These are phyloP conservation scores for Colletotrichum spinosum DNA, from an alignment of 2,329 filamentous ascomycete species.

Conservation along the genomic window DNA sequence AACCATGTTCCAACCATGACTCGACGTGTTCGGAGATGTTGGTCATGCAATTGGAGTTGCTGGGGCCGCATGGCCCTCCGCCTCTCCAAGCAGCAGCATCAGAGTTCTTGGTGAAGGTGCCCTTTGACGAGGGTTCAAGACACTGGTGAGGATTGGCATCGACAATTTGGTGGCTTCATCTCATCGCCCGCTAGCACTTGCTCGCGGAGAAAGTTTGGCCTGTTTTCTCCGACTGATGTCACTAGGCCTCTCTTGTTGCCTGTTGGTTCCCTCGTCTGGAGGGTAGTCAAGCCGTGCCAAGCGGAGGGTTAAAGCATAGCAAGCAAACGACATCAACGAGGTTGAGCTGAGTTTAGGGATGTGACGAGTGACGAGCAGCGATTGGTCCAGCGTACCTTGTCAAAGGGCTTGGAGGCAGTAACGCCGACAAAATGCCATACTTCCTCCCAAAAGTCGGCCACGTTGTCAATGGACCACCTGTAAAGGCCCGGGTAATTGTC, in stretches of 20 bases:
- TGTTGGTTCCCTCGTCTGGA: neutral
- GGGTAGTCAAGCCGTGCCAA: constrained; percentile 28
- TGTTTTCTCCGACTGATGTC: constrained; percentile 21
- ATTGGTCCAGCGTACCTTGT: constrained; percentile 57
- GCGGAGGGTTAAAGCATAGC: constrained; percentile 14
- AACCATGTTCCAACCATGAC: constrained; percentile 19
- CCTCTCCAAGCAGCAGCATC: neutral
- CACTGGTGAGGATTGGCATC: constrained; percentile 30
- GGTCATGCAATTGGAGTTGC: constrained; percentile 19
- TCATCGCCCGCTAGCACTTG: constrained; percentile 18
- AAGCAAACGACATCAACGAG: constrained; percentile 15
- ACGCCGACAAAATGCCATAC: constrained; percentile 88
- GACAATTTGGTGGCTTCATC: constrained; percentile 18
- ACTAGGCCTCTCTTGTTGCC: constrained; percentile 1
- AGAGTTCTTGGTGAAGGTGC: constrained; percentile 17
- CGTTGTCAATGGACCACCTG: constrained; percentile 84
- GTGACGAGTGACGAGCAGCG: constrained; percentile 8
- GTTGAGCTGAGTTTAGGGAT: constrained; percentile 21
- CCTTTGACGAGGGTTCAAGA: constrained; percentile 29
- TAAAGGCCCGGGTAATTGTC: constrained; percentile 80
- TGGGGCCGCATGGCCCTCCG: constrained; percentile 15
- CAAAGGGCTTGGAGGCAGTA: constrained; percentile 72
- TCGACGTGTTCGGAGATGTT: constrained; percentile 13
- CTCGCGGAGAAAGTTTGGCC: constrained; percentile 23
- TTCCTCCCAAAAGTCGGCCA: constrained; percentile 84